phyloP scores from a whole-genome alignment of 2,329 filamentous ascomycete species.

The Akanthomyces dipterigenus region DNA sequence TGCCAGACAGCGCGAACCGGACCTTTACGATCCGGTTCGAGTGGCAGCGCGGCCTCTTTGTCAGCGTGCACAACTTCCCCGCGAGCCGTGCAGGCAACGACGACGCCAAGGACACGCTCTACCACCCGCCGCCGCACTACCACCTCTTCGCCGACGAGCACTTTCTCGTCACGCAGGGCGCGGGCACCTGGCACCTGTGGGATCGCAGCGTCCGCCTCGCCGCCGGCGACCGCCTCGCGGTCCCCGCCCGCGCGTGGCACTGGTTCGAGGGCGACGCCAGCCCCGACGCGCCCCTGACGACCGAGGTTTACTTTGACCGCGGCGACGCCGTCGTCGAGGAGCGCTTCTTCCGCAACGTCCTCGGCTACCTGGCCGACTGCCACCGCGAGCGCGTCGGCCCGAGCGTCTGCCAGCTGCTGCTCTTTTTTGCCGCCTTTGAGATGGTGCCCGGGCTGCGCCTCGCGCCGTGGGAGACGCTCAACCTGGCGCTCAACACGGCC shows the following conservation, averaged over 20 bases:
- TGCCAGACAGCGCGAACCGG: background rate
- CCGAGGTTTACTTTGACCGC: constrained; percentile 13
- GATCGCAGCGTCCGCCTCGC: constrained; percentile 6
- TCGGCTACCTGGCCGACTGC: constrained; percentile 19
- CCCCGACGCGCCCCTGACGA: constrained; percentile 5
- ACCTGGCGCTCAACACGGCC: constrained; percentile 11
- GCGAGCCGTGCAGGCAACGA: no score
- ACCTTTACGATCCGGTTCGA: background rate
- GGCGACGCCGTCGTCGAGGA: constrained; percentile 16
- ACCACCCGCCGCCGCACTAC: constrained; percentile 18
- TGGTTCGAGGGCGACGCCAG: constrained; percentile 15
- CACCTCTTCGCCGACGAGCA: constrained; percentile 18
- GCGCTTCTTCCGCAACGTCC: constrained; percentile 19
- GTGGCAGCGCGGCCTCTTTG: background rate
- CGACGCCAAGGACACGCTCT: constrained; percentile 6
- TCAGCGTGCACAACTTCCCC: constrained; percentile 7
- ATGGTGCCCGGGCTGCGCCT: constrained; percentile 14
- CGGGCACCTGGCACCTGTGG: constrained; percentile 15
- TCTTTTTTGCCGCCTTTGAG: constrained; percentile 15
- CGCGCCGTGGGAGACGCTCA: constrained; percentile 4
- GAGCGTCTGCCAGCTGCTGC: constrained; percentile 18
- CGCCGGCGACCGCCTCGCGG: constrained; percentile 1
- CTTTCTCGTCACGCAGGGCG: constrained; percentile 16
- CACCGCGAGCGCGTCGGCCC: constrained; percentile 11
- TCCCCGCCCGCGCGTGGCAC: constrained; percentile 13